Conservation (phyloP, 1,284 basidiomycete species). For the Leucoagaricus sp. region DNA sequence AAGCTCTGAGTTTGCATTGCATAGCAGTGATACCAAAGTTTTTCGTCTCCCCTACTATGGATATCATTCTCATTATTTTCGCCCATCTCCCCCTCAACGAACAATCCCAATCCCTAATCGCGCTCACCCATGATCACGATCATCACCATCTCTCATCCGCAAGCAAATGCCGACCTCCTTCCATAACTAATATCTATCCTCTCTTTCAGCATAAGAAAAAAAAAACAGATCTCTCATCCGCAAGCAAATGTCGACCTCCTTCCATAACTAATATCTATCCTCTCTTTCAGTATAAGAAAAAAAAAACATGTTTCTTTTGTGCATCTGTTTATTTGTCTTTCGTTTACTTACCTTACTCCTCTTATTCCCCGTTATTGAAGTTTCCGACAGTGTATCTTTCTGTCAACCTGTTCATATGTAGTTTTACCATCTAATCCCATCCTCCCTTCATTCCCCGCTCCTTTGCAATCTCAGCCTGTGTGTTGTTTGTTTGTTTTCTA, state of each 20-base stretch:
- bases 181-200: too few relatives aligned
- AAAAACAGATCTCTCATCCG: background rate
- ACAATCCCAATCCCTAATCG: background rate
- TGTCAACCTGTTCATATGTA: background rate
- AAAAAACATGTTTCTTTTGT: background rate
- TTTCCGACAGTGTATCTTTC: too few relatives aligned
- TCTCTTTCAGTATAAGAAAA: too few relatives aligned
- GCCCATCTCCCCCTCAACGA: background rate
- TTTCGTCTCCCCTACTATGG: background rate
- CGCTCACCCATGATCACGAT: background rate
- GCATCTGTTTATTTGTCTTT: background rate
- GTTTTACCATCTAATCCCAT: too few relatives aligned
- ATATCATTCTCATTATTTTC: background rate
- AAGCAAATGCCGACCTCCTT: too few relatives aligned
- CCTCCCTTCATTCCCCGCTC: too few relatives aligned
- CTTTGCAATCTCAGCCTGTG: too few relatives aligned
- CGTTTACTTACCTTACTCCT: background rate
- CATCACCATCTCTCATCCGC: background rate
- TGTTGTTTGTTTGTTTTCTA: too few relatives aligned
- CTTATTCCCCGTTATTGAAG: background rate
- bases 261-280: too few relatives aligned
- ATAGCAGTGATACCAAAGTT: constrained; percentile 12
- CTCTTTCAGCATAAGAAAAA: too few relatives aligned
- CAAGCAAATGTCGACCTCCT: too few relatives aligned
- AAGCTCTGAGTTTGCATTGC: background rate